These are phyloP conservation scores for Botrytis aclada DNA, from an alignment of 2,329 filamentous ascomycete species.

Conservation along the genomic window DNA sequence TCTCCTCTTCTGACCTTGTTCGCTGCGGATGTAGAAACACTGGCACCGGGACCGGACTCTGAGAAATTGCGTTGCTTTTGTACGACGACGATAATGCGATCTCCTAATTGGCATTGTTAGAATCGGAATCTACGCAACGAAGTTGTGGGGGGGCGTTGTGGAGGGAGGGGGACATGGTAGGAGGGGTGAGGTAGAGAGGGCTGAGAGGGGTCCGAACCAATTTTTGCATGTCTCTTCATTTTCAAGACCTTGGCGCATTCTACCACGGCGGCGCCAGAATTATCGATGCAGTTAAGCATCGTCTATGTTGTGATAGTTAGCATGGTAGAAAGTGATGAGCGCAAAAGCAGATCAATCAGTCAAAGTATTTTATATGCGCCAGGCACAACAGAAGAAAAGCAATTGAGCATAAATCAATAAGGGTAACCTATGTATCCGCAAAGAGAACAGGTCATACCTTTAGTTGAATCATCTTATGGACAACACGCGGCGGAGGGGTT, in stretches of 20 bases:
- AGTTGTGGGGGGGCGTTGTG: background rate
- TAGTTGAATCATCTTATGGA: constrained; percentile 80
- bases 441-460: constrained; percentile 52
- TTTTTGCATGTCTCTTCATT: constrained; percentile 82
- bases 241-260: constrained; percentile 93
- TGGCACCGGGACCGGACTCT: constrained; percentile 67
- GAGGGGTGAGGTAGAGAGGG: constrained; percentile 6
- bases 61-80: constrained; percentile 86
- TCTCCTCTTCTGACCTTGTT: constrained; percentile 97
- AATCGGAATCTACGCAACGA: background rate
- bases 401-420: background rate
- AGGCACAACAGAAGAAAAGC: background rate
- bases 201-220: constrained; percentile 59
- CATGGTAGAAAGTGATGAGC: background rate
- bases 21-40: constrained; percentile 68
- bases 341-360: background rate
- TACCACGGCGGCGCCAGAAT: constrained; percentile 90
- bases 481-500: constrained; percentile 23
- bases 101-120: constrained; percentile 55
- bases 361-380: constrained; percentile 1
- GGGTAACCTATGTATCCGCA: background rate
- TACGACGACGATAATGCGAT: constrained; percentile 95
- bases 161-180: background rate
- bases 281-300: constrained; percentile 99
- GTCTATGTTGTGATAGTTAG: constrained; percentile 54